Base-by-base conservation (phyloP, 495 filamentous ascomycete genomes). In the Schizothecium vesticola region DNA sequence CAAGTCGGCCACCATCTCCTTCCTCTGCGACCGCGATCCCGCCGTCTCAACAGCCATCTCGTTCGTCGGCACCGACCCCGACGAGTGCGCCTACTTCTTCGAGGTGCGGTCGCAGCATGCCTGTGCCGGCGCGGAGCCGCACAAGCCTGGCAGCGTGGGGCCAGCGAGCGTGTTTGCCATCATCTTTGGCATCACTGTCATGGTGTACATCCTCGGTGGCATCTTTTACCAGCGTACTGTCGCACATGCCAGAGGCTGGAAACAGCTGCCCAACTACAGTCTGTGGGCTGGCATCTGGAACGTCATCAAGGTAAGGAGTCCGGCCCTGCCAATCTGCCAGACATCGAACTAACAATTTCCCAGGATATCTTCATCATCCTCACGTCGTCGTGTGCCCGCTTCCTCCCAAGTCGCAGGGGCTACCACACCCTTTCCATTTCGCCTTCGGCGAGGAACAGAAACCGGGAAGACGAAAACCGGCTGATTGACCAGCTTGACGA, bases 401-500 rank as follows among this genome's bases (percentile, higher is more conserved):
- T 91, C 61, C 73, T 95, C 12, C 86, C 90, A 4, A 81, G 76
- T 55, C 79, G 86, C 66, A 81, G 89, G 67, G 89, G 91, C 9
- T 92, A 93, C 73, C 83, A 81, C 56, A 84, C 85, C 59, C 76
- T 88, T 22, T 82, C 79, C 23, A 77, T 81, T n/a, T 83, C 76
- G 25, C 83, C 80, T 36, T 73, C 75, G 51, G 78, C 81, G 56
- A 76, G 83, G 58, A 81, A 79, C 64, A 72, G 83, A 19, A 83
- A 82, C 59, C 75, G 89, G 0, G 95, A 97, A 56, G 93, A 91
- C 61, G 95, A 97, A 77, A 97, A 99, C 79, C 82, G 92, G 66
- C 79, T 98, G 71, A 98, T 99, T 73, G 95, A 99, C 79, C 92
- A 97, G 76, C 84, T 97, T 61, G 96, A 99, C 75, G 95, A 98